phyloP scores from a whole-genome alignment of 495 filamentous ascomycete species.

The Daldinia caldariorum region DNA sequence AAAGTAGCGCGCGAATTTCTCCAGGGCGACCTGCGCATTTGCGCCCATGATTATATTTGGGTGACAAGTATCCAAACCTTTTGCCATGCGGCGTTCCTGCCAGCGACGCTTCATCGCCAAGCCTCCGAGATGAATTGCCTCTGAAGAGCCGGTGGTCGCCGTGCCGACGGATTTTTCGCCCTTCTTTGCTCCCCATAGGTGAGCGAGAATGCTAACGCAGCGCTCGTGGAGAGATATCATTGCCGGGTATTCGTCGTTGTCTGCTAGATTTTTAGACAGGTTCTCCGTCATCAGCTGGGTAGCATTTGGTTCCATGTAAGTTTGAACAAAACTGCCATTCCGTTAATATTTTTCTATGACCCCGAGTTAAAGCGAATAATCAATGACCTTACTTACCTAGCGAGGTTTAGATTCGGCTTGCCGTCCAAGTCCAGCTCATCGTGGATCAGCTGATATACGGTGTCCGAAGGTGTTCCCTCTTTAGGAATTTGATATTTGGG shows the following conservation, averaged over 20 bases:
- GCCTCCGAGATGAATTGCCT: constrained; percentile 79
- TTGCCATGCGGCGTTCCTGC: constrained; percentile 70
- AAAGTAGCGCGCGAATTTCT: constrained; percentile 80
- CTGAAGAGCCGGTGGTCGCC: constrained; percentile 77
- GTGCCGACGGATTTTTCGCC: constrained; percentile 75
- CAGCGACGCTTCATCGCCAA: constrained; percentile 82
- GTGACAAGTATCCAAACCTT: constrained; percentile 68
- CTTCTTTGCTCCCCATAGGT: constrained; percentile 74
- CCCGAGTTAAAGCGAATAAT: neutral
- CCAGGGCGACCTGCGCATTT: constrained; percentile 79
- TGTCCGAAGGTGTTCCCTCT: constrained; percentile 69
- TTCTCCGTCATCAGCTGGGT: constrained; percentile 74
- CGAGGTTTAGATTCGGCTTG: constrained; percentile 75
- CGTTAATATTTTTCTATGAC: neutral
- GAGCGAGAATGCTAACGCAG: constrained; percentile 74
- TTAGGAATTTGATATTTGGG: constrained; percentile 73
- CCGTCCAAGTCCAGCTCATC: constrained; percentile 81
- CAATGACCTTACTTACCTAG: constrained; percentile 55
- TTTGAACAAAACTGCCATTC: constrained; percentile 68
- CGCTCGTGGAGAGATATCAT: constrained; percentile 77
- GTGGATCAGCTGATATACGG: constrained; percentile 73
- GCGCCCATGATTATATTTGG: constrained; percentile 84
- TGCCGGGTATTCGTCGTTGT: constrained; percentile 80
- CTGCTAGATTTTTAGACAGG: constrained; percentile 71
- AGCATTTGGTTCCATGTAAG: constrained; percentile 75